Evolutionary conservation across 352 stramenopile species (phyloP), one percentile per base, ranked within the genome.

Genomic region (Phytophthora cactorum): DNA sequence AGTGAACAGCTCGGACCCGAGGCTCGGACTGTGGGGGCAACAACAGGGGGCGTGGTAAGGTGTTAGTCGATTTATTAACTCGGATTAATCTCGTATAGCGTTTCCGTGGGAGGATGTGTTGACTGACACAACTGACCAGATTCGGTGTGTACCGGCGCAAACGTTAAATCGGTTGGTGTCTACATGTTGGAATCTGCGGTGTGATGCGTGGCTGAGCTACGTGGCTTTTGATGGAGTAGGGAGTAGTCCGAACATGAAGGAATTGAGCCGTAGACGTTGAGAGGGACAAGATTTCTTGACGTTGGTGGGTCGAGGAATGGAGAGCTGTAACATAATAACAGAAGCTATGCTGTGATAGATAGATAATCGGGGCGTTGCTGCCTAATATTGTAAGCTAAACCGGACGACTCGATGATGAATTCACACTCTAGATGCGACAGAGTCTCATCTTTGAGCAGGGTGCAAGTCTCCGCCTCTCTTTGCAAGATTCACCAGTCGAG

Each of bases 391-490:
- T 1, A 22, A 22, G 22, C 22, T 22, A 22, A 22, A 22, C 22
- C 22, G 22, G 22, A 22, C 22, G 22, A 22, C 22, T 22, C 22
- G 22, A 22, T 22, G 22, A 22, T 22, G 22, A 22, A 22, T 22
- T 22, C 22, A 22, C 36, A 43, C 32, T 22, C 17, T 38, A 38
- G 36, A 43, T 43, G 36, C 31, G 9, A 11, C 7, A 10, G 46
- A 39, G 27, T 29, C 15, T 59, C 47, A 45, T 58, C 25, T 56
- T 65, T n/a, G 22, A 56, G 14, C 34, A 7, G 22, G 22, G 46
- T 64, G 45, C 45, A 59, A 59, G 49, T 66, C 28, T 66, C 58
- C 47, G 59, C 49, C 59, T 66, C 59, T 66, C 22, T 66, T 52
- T 52, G 59, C 59, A 47, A 66, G 59, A 66, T 66, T 66, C 59